Evolutionary conservation across 2,329 filamentous ascomycete genomes (phyloP), one percentile per base, ranked within the genome.

Genomic region (Beauveria sp.): DNA sequence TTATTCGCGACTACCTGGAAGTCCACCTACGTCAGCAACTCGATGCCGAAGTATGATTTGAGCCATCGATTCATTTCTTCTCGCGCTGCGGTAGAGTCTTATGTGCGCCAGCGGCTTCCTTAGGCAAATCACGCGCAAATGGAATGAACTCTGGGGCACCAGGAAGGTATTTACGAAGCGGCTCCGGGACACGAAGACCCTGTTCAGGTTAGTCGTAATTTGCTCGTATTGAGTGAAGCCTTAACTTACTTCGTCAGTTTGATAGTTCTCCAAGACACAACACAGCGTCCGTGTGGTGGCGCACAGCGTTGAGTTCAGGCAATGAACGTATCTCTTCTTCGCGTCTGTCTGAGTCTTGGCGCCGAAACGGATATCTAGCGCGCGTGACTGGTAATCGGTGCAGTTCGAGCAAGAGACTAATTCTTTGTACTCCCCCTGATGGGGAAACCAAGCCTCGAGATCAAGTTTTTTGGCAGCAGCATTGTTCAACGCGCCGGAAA

Each of bases 321-420:
- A 91, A 76, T 99, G 95, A 43, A 96, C 93, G 72, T 97, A 99
- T 67, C 91, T 88, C 84, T 98, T 99, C 75, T 73, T 88, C 62
- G 83, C 81, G 66, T 93, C 91, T 30, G 87, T 93, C 75, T 90
- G 87, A 72, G 88, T 90, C 83, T 97, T 98, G 64, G 86, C 82
- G 53, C 95, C 93, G 70, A 88, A 96, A 63, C 95, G 86, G 68
- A 99, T 96, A 75, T 98, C 93, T 14, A 99, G 83, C 67, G 92
- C 67, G 92, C 95, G 85, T 26, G 91, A 92, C 80, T 99, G 95
- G 80, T 98, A 98, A 74, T 98, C 93, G 50, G 91, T 96, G 80
- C 95, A 99, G 79, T 99, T 99, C 64, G 91, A 96, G 83, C 93
- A 96, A 22, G 91, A 96, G 56, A 98, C 95, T 30, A 99, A 85